These are phyloP conservation scores for Ilex paraguariensis DNA, from an alignment of 305 asterid species.

Conservation along the genomic window DNA sequence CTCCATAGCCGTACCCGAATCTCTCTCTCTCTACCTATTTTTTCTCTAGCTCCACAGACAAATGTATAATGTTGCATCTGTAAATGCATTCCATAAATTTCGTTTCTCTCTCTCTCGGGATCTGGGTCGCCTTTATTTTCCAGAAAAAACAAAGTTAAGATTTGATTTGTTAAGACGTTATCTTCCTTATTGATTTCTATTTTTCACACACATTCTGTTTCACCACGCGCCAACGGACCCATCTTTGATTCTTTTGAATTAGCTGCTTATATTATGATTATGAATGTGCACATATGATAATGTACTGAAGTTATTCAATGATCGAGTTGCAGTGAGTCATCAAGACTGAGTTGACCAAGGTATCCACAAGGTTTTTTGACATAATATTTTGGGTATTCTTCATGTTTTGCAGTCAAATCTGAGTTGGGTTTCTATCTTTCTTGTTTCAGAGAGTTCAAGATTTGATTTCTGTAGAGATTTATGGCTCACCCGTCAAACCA, in stretches of 20 bases:
- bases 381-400: not conserved
- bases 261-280: too few relatives aligned
- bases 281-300: too few relatives aligned
- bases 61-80: not conserved
- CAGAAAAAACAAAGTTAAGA: not conserved
- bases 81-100: constrained; percentile 12
- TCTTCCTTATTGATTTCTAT: constrained; percentile 5
- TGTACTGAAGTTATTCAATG: constrained; percentile 14
- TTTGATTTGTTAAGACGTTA: not conserved
- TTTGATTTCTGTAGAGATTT: constrained; percentile 15
- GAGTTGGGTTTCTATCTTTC: not conserved
- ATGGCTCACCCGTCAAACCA: constrained; percentile 29
- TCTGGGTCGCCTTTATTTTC: constrained; percentile 18
- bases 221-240: not conserved
- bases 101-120: constrained; percentile 21
- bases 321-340: constrained; percentile 13
- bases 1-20: too few relatives aligned
- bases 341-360: constrained; percentile 24
- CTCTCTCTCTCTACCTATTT: too few relatives aligned
- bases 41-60: too few relatives aligned
- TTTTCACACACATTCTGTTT: constrained; percentile 7
- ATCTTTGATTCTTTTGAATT: not conserved
- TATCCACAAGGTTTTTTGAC: constrained; percentile 9
- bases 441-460: not conserved
- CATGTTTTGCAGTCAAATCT: constrained; percentile 1